Evolutionary conservation across 495 filamentous ascomycete genomes (phyloP), one percentile per base, ranked within the genome.

Genomic region (Immersiella caudata): DNA sequence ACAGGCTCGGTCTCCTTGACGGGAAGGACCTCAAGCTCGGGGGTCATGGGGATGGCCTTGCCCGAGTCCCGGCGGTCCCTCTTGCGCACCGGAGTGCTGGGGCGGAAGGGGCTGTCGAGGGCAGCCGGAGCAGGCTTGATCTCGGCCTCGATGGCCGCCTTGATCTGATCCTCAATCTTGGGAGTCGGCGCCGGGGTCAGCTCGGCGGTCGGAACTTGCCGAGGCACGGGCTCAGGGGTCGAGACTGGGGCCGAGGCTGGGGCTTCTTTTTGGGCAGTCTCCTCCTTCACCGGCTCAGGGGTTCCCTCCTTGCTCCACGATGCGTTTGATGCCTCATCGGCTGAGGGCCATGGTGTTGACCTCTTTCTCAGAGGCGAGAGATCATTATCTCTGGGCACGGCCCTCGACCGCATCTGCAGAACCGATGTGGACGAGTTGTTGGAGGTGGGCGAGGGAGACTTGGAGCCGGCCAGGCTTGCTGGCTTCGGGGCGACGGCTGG

Each of bases 11-110:
- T 64, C 50, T 71, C 67, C 58, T 58, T 26, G 59, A 66, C 50
- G 24, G 68, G 66, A 22, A 33, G 36, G n/a, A 62, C 62, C 18
- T 69, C 62, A 25, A 67, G 55, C 33, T 68, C 69, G 22, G 66
- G 64, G 22, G 70, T 70, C 59, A 70, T 18, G 40, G 70, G 68
- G 54, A 76, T 66, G 16, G 61, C 58, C 70, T 75, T 76, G 64
- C 67, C 73, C 8, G 75, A 75, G 60, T 75, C 75, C 36, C 68
- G 67, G 21, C 75, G 51, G 24, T 74, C 73, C 24, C 65, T 62
- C 54, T 57, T 65, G 20, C 29, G 24, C 0, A 60, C 49, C 18
- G 63, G 27, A 8, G 33, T 40, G 21, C 5, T 62, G n/a, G 62
- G 50, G 9, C 58, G 29, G 11, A 46, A 46, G 40, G 40, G 40